phyloP scores from a whole-genome alignment of 352 stramenopile species.

The Globisporangium parvum region DNA sequence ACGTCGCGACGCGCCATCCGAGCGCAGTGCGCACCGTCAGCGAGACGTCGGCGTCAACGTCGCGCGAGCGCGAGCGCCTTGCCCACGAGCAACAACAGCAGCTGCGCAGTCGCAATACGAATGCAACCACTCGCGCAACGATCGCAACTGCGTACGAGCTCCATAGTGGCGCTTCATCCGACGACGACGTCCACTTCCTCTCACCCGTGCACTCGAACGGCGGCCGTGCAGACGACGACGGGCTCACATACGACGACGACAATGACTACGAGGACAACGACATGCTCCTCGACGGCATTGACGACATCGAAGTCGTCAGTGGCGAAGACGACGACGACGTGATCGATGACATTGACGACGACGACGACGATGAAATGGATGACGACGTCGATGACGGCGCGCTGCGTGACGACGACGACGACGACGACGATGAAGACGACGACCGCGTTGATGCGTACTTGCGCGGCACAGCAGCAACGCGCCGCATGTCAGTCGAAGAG shows the following conservation, averaged over 20 bases:
- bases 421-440: conserved; percentile 11
- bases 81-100: background rate
- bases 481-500: conserved; percentile 47
- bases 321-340: conserved; percentile 19
- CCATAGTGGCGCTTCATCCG: conserved; percentile 7
- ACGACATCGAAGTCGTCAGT: conserved; percentile 15
- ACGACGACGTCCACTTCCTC: conserved; percentile 52
- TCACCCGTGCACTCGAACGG: conserved; percentile 23
- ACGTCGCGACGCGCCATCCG: conserved; percentile 49
- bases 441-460: conserved; percentile 36
- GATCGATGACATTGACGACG: conserved; percentile 17
- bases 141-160: background rate
- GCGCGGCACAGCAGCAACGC: background rate
- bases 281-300: conserved; percentile 13
- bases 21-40: conserved; percentile 1
- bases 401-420: conserved; percentile 25
- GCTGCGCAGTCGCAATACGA: too few relatives aligned
- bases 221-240: conserved; percentile 17
- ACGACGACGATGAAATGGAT: conserved; percentile 16
- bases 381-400: conserved; percentile 42
- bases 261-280: conserved; percentile 24
- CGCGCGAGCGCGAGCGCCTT: background rate
- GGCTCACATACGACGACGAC: conserved; percentile 13
- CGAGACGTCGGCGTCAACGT: background rate
- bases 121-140: conserved; percentile 5